Base-by-base conservation (phyloP, 371 early-diverging fungal genomes). In the Actinomortierella ambigua region DNA sequence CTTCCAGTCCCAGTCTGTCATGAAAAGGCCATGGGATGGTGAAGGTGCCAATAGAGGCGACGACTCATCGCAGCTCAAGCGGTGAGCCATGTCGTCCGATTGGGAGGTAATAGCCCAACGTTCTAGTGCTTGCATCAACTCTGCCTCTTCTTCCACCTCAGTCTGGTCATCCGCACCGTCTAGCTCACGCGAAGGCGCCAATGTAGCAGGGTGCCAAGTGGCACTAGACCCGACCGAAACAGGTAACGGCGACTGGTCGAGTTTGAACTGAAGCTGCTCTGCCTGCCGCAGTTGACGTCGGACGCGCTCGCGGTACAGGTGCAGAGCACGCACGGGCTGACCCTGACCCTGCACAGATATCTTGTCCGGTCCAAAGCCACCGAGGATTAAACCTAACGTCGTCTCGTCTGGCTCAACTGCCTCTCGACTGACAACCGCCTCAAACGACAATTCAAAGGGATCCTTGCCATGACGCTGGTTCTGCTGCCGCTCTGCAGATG, bases 1-100 rank as follows among this genome's bases (percentile, higher is more conserved):
- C 58, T 57, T 69, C 69, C 69, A 69, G 18, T 63, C 69, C 39
- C 56, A 20, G 26, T 60, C 65, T 14, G 69, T 69, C 69, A 64
- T 69, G 43, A 60, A 59, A 9, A 64, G 46, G 14, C 64, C 65
- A 11, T 34, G 34, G 34, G 34, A 6, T 34, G 34, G 11, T 34
- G 11, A 34, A 6, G 34, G 34, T 34, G 34, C 4, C 11, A 11
- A 34, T 6, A 6, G 7, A 34, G 34, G 4, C 34, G 34, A 34
- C 34, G 34, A 34, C 34, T 4, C 4, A 4, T 34, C 34, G 34
- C 34, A 6, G 34, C 34, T 11, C 34, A 34, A 34, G 34, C 11
- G 34, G 11, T 34, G 34, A 6, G 34, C 34, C 4, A 34, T 34
- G 34, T 34, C 11, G 34, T 34, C 11, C 7, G 34, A 6, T 11